Conservation (phyloP, 2,329 filamentous ascomycete species). For the Mycosphaerella arachidis region DNA sequence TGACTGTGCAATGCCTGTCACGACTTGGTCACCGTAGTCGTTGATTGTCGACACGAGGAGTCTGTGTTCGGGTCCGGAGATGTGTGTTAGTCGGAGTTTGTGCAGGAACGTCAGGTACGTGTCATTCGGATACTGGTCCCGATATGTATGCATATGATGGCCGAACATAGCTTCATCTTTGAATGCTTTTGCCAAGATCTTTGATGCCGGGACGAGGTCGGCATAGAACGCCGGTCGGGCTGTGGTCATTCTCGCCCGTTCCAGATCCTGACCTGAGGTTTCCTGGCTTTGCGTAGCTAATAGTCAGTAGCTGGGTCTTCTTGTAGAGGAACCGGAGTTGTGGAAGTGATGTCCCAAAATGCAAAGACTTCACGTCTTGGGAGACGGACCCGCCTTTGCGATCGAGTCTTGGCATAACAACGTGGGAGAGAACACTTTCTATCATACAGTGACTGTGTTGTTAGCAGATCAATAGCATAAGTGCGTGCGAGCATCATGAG, state of each 20-base stretch:
- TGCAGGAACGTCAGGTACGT: conserved; percentile 25
- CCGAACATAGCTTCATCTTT: conserved; percentile 25
- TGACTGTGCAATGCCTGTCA: conserved; percentile 29
- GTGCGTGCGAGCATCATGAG: no score
- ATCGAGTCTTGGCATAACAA: no score
- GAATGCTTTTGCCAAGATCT: conserved; percentile 26
- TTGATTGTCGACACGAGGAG: conserved; percentile 19
- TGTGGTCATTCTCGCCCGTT: conserved; percentile 21
- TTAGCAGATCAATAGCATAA: no score
- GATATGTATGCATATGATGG: conserved; percentile 19
- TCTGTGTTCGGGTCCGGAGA: conserved; percentile 10
- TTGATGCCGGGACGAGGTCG: conserved; percentile 25
- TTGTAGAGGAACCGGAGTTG: no score
- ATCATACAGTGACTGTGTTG: no score
- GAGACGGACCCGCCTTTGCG: no score
- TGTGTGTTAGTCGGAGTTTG: conserved; percentile 17
- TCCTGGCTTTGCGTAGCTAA: no score
- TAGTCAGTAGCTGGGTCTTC: no score
- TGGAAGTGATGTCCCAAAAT: no score
- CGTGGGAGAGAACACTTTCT: no score
- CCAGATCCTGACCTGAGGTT: no score
- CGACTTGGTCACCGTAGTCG: background rate
- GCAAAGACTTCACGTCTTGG: no score
- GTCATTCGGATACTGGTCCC: conserved; percentile 24
- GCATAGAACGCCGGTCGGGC: conserved; percentile 23